Percentiles rank a stretch among this genome's conserved stretches.
Conservation (phyloP, 495 filamentous ascomycete genomes). For the Tuber calosporum region DNA sequence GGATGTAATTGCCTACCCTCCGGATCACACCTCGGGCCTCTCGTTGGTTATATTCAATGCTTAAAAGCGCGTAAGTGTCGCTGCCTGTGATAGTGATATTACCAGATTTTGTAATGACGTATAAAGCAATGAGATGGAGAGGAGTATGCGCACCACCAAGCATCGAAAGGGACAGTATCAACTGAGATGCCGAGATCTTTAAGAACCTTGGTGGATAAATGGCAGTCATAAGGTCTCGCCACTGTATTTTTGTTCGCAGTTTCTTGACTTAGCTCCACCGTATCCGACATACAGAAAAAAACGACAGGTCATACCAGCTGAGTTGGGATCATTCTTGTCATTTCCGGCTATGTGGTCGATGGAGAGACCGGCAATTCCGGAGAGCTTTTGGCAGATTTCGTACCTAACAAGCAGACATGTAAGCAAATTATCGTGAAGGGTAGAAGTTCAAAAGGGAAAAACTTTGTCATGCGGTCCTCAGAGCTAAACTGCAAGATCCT, state of each 20-base stretch:
- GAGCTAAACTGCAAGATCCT: slow-evolving; percentile 77
- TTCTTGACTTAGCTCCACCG: slow-evolving; percentile 11
- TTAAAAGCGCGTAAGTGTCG: slow-evolving; percentile 37
- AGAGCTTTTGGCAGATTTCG: slow-evolving; percentile 74
- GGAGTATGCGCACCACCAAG: slow-evolving; percentile 66
- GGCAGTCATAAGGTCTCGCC: slow-evolving; percentile 74
- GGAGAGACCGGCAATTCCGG: slow-evolving; percentile 70
- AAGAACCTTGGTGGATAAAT: slow-evolving; percentile 70
- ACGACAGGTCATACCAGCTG: slow-evolving; percentile 51
- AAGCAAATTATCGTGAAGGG: not conserved
- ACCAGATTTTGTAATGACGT: slow-evolving; percentile 6
- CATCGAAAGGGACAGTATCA: slow-evolving; percentile 64
- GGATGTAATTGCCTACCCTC: not conserved
- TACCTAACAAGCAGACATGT: slow-evolving; percentile 46
- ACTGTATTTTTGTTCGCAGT: slow-evolving; percentile 15
- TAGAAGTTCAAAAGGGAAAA: not conserved
- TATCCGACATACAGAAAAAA: not conserved
- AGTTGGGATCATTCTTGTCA: slow-evolving; percentile 68
- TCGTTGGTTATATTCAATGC: slow-evolving; percentile 17
- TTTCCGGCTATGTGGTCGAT: slow-evolving; percentile 64
- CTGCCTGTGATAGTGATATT: slow-evolving; percentile 22
- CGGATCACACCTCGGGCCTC: not conserved
- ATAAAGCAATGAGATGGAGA: not conserved
- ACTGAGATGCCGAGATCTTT: slow-evolving; percentile 72
- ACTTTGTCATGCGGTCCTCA: slow-evolving; percentile 79